phyloP scores from a whole-genome alignment of 2,329 filamentous ascomycete species.

The Talaromyces sp. region DNA sequence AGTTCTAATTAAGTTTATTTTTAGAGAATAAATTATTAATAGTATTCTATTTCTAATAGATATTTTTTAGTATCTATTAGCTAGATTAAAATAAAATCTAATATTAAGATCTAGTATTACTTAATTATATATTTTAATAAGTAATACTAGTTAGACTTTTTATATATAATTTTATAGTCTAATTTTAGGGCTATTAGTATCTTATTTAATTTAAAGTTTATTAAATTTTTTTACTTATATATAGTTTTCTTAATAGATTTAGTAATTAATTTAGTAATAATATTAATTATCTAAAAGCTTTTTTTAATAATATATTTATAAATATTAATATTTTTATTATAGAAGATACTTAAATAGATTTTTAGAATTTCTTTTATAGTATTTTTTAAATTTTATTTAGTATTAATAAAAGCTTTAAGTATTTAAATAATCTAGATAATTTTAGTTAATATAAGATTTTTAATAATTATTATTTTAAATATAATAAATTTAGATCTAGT shows the following conservation, averaged over 20 bases:
- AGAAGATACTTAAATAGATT: neutral
- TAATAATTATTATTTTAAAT: too few relatives aligned
- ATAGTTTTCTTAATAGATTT: neutral
- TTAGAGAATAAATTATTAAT: neutral
- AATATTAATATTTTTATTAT: neutral
- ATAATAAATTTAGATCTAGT: too few relatives aligned
- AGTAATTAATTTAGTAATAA: neutral
- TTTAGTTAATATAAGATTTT: too few relatives aligned
- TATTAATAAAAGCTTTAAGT: too few relatives aligned
- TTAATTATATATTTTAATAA: neutral
- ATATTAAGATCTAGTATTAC: neutral
- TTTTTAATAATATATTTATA: neutral
- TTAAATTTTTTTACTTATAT: neutral
- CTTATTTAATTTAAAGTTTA: neutral
- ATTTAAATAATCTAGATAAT: too few relatives aligned
- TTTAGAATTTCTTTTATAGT: neutral
- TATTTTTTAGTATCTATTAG: too few relatives aligned
- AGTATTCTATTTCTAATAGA: neutral
- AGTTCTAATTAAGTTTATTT: neutral
- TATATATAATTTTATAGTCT: neutral
- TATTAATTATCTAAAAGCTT: neutral
- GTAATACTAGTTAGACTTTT: too few relatives aligned
- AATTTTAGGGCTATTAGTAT: neutral
- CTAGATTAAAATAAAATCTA: too few relatives aligned
- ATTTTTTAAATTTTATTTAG: neutral